Percentiles rank a stretch among this genome's conserved stretches.
These are phyloP conservation scores for Echinosophora koreensis DNA, from an alignment of 306 rosid species.

Conservation along the genomic window DNA sequence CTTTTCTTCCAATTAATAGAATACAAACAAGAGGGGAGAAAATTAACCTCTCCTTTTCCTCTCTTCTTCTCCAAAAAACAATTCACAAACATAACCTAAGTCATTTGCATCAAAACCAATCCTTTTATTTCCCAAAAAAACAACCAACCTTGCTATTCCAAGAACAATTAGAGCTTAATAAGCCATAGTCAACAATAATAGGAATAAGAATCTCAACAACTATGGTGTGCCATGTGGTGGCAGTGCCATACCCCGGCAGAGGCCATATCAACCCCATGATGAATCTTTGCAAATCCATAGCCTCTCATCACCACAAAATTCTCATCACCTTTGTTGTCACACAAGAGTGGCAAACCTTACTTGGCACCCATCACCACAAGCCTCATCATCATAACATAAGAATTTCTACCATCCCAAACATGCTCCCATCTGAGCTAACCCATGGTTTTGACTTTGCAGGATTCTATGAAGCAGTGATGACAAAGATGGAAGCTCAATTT, in stretches of 20 bases:
- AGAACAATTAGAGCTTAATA: too few relatives aligned
- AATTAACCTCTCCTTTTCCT: too few relatives aligned
- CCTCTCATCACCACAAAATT: conserved; percentile 23
- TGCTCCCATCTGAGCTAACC: conserved; percentile 56
- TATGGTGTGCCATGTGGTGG: conserved; percentile 44
- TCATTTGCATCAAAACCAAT: too few relatives aligned
- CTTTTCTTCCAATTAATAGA: too few relatives aligned
- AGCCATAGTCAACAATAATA: too few relatives aligned
- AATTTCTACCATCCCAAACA: conserved; percentile 54
- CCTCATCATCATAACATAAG: conserved; percentile 45
- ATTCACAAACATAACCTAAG: too few relatives aligned
- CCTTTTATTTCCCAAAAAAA: too few relatives aligned
- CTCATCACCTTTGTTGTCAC: conserved; percentile 65
- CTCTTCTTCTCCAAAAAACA: too few relatives aligned
- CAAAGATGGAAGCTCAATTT: conserved; percentile 55
- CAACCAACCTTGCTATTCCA: too few relatives aligned
- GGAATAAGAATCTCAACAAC: neutral
- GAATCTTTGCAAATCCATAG: conserved; percentile 51
- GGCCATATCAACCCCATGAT: conserved; percentile 58
- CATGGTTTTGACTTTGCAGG: conserved; percentile 54
- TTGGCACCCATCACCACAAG: conserved; percentile 43
- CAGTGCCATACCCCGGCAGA: conserved; percentile 56
- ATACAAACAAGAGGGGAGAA: too few relatives aligned
- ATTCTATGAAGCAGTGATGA: conserved; percentile 58
- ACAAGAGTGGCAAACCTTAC: conserved; percentile 55